Evolutionary conservation across 495 filamentous ascomycete species (phyloP).

Genomic region (Penicillium coffeae): DNA sequence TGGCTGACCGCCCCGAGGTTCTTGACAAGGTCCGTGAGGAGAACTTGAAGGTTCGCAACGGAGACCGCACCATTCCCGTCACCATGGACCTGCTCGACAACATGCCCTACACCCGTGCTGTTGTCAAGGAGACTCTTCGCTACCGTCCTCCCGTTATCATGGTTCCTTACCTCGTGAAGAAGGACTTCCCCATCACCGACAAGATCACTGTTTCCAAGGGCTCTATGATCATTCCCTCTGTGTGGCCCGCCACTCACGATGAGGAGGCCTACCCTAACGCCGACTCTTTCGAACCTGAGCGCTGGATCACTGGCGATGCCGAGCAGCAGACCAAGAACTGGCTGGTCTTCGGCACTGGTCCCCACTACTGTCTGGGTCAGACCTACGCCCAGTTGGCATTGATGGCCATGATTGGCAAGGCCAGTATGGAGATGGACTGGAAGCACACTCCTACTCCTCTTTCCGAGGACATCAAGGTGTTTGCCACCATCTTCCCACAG

Average conservation of each 20-base stretch:
- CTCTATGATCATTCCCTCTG: constrained; percentile 89
- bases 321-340: constrained; percentile 95
- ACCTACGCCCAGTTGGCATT: constrained; percentile 88
- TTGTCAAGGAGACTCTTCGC: constrained; percentile 88
- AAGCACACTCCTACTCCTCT: constrained; percentile 72
- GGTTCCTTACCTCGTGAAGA: constrained; percentile 95
- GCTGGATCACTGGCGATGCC: constrained; percentile 87
- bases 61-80: constrained; percentile 66
- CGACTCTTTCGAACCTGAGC: constrained; percentile 81
- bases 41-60: constrained; percentile 73
- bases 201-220: constrained; percentile 88
- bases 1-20: constrained; percentile 90
- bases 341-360: constrained; percentile 92
- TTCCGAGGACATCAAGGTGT: constrained; percentile 96
- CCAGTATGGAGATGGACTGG: constrained; percentile 89
- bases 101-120: constrained; percentile 86
- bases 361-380: constrained; percentile 96
- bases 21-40: constrained; percentile 90
- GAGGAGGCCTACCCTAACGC: constrained; percentile 88
- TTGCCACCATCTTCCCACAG: constrained; percentile 95
- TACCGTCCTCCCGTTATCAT: constrained; percentile 97
- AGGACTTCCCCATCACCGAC: constrained; percentile 86
- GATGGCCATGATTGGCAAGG: constrained; percentile 89
- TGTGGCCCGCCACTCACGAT: constrained; percentile 88
- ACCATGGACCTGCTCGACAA: constrained; percentile 82